Evolutionary conservation across 495 filamentous ascomycete genomes (phyloP), one percentile per base, ranked within the genome.

Genomic region (Tirmania nivea): DNA sequence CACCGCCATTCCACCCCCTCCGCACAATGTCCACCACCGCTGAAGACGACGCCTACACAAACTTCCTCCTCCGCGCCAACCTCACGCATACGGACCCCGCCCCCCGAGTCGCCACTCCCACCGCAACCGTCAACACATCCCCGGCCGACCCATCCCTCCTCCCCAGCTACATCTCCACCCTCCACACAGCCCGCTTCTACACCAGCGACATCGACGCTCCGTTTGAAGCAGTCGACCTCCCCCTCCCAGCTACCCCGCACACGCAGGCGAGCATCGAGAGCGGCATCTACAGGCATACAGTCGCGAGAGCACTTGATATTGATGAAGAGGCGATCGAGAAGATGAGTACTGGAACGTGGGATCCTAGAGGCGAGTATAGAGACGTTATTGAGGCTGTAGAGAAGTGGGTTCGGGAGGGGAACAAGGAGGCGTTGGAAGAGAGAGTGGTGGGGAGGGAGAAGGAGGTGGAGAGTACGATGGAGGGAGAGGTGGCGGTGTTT

Each of bases 211-310:
- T 90, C 9, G 84, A 54, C 2, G 69, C 64, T 63, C 86, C 86
- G 69, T 93, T 83, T 0, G 80, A 79, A 0, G 86, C 86, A 7
- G 76, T 75, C 55, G 74, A 83, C 47, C 88, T 73, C 61, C 94
- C 64, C 35, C 85, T 73, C 80, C 78, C 76, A 63, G 89, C 89
- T 54, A 76, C 71, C 67, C 92, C 84, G 56, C 84, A 78, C 58
- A 94, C 86, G 12, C 39, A 14, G 2, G 25, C 25, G 3, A 31
- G 25, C 25, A 31, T 31, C 25, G 25, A 1, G 25, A 31, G 1
- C 7, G 25, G 25, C 25, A 31, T 31, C 25, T 31, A 31, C 2
- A 3, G 25, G 7, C 7, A 31, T 31, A 45, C 39, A 14, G 14
- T 19, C 8, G 39, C 39, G 5, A 19, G 14, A 8, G 12, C 17